These are phyloP conservation scores for Sugiyamaella novakii DNA, from an alignment of 1,139 yeast genomes.

Conservation along the genomic window DNA sequence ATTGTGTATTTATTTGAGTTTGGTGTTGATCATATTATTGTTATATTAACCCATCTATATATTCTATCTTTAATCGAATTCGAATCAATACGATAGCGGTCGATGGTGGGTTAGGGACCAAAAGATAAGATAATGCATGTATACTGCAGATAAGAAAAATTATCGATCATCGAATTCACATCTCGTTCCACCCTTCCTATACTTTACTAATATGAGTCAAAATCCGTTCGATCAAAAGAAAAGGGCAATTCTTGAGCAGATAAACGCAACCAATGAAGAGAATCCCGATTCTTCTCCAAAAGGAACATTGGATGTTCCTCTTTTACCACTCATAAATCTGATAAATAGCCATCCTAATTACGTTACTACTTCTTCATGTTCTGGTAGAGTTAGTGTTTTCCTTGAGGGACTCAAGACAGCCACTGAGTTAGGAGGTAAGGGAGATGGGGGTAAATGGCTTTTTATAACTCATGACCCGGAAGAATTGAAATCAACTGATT, in stretches of 20 bases:
- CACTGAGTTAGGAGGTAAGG: conserved; percentile 69
- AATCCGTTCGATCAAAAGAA: conserved; percentile 66
- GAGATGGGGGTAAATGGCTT: conserved; percentile 83
- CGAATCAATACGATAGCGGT: too few relatives aligned
- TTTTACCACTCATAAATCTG: conserved; percentile 68
- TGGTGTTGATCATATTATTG: too few relatives aligned
- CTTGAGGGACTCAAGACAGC: conserved; percentile 57
- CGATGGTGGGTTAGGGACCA: not conserved
- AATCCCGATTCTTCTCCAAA: conserved; percentile 78
- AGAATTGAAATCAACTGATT: conserved; percentile 46
- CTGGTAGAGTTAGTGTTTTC: conserved; percentile 83
- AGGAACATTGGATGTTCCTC: conserved; percentile 72
- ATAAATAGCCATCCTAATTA: conserved; percentile 65
- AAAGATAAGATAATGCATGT: not conserved
- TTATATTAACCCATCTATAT: too few relatives aligned
- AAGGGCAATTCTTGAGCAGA: conserved; percentile 56
- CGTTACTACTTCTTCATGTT: conserved; percentile 88
- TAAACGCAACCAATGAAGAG: conserved; percentile 48
- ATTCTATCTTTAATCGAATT: too few relatives aligned
- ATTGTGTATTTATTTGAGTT: too few relatives aligned
- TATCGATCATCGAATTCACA: not conserved
- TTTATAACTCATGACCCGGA: conserved; percentile 70
- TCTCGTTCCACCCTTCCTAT: not conserved
- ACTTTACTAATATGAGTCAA: conserved; percentile 15
- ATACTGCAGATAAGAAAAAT: not conserved